A percentile compares a stretch with the other conserved stretches of the same genome.
Conservation (phyloP, 2,329 filamentous ascomycete genomes). For the Chaetothyriales sp. region DNA sequence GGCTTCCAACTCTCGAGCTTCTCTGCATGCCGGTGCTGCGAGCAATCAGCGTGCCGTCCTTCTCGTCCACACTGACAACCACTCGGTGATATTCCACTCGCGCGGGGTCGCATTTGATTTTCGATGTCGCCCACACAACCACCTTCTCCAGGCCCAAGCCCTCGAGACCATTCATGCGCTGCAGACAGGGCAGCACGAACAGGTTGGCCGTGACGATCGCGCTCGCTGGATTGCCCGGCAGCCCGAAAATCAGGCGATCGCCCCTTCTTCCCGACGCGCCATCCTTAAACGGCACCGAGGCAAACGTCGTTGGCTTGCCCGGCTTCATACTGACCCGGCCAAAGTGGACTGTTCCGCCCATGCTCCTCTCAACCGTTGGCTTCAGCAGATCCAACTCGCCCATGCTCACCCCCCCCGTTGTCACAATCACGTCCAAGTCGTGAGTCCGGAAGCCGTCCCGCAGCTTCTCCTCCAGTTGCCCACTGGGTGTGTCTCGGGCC, state of each 20-base stretch:
- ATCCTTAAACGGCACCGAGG: constrained; percentile 58
- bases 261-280: constrained; percentile 36
- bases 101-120: constrained; percentile 59
- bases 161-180: constrained; percentile 56
- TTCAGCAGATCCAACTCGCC: constrained; percentile 94
- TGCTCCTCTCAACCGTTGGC: constrained; percentile 77
- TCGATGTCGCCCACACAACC: constrained; percentile 56
- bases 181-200: constrained; percentile 79
- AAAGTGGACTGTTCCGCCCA: constrained; percentile 91
- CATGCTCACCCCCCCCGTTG: constrained; percentile 92
- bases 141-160: constrained; percentile 54
- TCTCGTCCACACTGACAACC: constrained; percentile 46
- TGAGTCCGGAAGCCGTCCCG: constrained; percentile 52
- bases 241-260: constrained; percentile 65
- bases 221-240: constrained; percentile 88
- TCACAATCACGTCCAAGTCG: constrained; percentile 67
- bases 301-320: constrained; percentile 94
- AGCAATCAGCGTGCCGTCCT: constrained; percentile 53
- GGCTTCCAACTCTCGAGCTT: constrained; percentile 77
- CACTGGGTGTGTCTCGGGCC: constrained; percentile 43
- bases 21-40: constrained; percentile 79
- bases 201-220: constrained; percentile 88
- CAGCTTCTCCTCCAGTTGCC: constrained; percentile 61
- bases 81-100: constrained; percentile 87
- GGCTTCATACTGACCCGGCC: constrained; percentile 96